Evolutionary conservation across 345 rosid genomes (phyloP).

Genomic region (Carallia brachiata): DNA sequence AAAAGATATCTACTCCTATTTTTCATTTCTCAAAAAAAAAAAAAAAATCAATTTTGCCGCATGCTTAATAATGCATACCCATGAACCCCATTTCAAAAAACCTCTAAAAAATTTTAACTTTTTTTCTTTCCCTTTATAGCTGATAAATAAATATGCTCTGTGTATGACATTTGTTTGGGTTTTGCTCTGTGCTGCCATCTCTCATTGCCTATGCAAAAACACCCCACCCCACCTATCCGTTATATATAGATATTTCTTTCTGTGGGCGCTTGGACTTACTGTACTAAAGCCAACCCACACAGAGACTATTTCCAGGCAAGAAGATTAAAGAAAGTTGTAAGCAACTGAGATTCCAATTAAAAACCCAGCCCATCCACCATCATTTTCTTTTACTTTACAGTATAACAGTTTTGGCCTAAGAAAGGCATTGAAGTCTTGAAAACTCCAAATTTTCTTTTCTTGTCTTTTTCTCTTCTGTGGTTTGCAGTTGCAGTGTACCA

Average conservation of each 20-base stretch:
- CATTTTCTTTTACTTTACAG: neutral
- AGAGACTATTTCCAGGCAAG: slow-evolving; percentile 4
- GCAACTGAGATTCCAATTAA: slow-evolving; percentile 18
- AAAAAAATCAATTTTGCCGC: neutral
- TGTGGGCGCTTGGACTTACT: slow-evolving; percentile 17
- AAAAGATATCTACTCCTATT: too few species aligned
- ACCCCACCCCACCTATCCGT: neutral
- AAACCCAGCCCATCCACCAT: slow-evolving; percentile 15
- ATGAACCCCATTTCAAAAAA: slow-evolving; percentile 12
- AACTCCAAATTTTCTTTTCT: slow-evolving; percentile 10
- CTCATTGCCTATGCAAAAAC: slow-evolving; percentile 6
- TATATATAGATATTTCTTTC: neutral
- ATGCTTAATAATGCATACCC: neutral
- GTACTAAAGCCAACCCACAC: neutral
- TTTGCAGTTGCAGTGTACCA: slow-evolving; percentile 26
- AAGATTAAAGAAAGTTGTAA: neutral
- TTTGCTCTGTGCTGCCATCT: slow-evolving; percentile 18
- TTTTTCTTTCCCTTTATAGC: neutral
- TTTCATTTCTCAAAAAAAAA: too few species aligned
- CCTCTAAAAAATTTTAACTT: neutral
- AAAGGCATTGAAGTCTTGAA: neutral
- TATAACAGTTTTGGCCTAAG: slow-evolving; percentile 6
- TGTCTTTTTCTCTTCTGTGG: slow-evolving; percentile 21
- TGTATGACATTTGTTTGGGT: slow-evolving; percentile 13
- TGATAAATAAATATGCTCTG: slow-evolving; percentile 17